Conservation (phyloP, 148 eudicot genomes). For the Rheum nobile region DNA sequence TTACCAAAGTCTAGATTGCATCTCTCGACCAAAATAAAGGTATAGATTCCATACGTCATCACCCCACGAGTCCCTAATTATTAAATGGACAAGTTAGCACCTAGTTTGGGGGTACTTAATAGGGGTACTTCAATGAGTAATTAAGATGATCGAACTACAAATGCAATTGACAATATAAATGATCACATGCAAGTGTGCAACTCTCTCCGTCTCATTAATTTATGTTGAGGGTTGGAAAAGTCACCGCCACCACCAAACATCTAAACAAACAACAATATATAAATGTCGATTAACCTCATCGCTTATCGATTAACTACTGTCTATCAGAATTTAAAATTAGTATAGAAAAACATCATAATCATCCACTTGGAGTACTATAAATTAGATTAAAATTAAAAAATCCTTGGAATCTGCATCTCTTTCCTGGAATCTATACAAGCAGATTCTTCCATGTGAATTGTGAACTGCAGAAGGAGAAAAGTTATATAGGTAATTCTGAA, state of each 20-base stretch:
- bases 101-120: neutral
- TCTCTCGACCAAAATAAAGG: neutral
- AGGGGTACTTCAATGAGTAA: neutral
- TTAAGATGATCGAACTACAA: conserved; percentile 2
- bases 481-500: neutral
- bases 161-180: neutral
- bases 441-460: neutral
- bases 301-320: too few relatives aligned
- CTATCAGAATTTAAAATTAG: too few relatives aligned
- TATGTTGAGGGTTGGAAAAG: too few relatives aligned
- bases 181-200: neutral
- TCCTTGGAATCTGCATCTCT: neutral
- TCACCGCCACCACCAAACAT: too few relatives aligned
- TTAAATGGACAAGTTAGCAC: neutral
- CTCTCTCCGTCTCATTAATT: neutral
- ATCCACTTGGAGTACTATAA: neutral
- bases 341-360: conserved; percentile 2
- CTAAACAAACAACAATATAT: too few relatives aligned
- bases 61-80: neutral
- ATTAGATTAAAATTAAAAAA: too few relatives aligned
- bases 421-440: neutral
- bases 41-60: neutral
- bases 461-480: neutral
- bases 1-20: neutral
- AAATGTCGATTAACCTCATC: too few relatives aligned